Evolutionary conservation across 805 yeast species (phyloP).

Genomic region (Starmerella lactis-condensi): DNA sequence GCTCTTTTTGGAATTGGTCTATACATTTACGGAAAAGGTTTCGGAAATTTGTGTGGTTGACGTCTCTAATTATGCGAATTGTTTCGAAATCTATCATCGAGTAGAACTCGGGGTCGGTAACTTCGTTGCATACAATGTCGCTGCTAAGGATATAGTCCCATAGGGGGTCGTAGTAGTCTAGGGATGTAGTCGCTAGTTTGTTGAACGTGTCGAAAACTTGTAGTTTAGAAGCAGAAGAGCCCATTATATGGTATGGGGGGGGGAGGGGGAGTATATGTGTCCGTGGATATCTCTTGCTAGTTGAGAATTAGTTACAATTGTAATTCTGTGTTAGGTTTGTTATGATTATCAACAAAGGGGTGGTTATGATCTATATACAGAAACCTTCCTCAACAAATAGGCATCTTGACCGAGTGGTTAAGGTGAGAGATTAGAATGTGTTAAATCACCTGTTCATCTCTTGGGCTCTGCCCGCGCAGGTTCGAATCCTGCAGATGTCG

Average conservation of each 20-base stretch:
- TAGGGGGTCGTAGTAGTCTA: slow-evolving; percentile 21
- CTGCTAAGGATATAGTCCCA: slow-evolving; percentile 29
- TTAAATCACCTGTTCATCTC: slow-evolving; percentile 15
- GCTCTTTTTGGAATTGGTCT: too few relatives aligned
- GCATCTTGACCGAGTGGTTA: slow-evolving; percentile 19
- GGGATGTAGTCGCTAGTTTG: slow-evolving; percentile 26
- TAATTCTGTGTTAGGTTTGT: background rate
- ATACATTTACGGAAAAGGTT: slow-evolving; percentile 30
- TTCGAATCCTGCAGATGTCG: slow-evolving; percentile 24
- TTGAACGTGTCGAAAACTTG: slow-evolving; percentile 42
- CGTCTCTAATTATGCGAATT: slow-evolving; percentile 38
- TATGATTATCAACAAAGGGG: background rate
- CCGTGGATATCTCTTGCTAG: too few relatives aligned
- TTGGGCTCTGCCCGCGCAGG: slow-evolving; percentile 23
- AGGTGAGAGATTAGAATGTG: slow-evolving; percentile 15
- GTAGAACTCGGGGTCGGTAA: slow-evolving; percentile 24
- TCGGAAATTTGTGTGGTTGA: slow-evolving; percentile 39
- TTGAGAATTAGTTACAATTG: background rate
- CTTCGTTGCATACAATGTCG: slow-evolving; percentile 35
- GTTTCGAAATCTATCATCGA: slow-evolving; percentile 39
- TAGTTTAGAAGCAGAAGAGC: slow-evolving; percentile 50
- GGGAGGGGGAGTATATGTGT: background rate
- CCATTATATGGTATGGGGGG: slow-evolving; percentile 30
- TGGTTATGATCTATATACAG: background rate
- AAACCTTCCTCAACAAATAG: slow-evolving; percentile 1